phyloP scores from a whole-genome alignment of 768 basidiomycete species.

The Mycena indigotica region DNA sequence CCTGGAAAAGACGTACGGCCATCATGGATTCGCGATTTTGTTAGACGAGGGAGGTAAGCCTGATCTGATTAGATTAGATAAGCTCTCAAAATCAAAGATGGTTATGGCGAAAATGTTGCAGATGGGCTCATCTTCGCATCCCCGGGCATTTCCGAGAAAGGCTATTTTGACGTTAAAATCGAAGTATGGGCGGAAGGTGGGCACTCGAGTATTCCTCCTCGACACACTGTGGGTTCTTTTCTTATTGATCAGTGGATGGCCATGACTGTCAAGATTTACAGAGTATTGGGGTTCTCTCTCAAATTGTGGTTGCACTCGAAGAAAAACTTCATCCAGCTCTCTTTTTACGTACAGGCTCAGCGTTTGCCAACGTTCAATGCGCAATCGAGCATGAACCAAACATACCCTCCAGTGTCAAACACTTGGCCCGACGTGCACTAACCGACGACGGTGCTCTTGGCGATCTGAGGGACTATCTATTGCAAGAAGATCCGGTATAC shows the following conservation, averaged over 20 bases:
- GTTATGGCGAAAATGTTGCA: conserved; percentile 30
- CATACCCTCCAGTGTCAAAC: conserved; percentile 28
- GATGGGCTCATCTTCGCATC: conserved; percentile 41
- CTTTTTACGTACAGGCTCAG: conserved; percentile 33
- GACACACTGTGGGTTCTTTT: conserved; percentile 49
- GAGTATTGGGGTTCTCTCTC: conserved; percentile 60
- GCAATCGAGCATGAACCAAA: conserved; percentile 44
- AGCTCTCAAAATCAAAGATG: conserved; percentile 3
- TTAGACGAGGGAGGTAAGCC: conserved; percentile 59
- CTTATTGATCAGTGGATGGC: conserved; percentile 8
- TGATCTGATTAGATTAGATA: not conserved
- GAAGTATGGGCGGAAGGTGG: conserved; percentile 54
- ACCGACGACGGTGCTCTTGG: too few species aligned
- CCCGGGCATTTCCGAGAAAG: conserved; percentile 53
- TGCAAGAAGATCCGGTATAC: conserved; percentile 24
- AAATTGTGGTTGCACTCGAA: conserved; percentile 53
- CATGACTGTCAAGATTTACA: not conserved
- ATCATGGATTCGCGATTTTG: conserved; percentile 56
- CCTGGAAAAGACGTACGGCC: conserved; percentile 53
- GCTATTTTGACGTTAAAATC: conserved; percentile 46
- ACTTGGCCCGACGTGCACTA: too few species aligned
- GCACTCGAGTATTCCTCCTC: conserved; percentile 63
- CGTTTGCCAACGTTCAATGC: conserved; percentile 34
- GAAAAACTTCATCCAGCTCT: conserved; percentile 38
- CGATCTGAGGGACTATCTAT: conserved; percentile 30